Evolutionary conservation across 2,329 filamentous ascomycete species (phyloP), one percentile per base, ranked within the genome.

Genomic region (Exserohilum turcica): DNA sequence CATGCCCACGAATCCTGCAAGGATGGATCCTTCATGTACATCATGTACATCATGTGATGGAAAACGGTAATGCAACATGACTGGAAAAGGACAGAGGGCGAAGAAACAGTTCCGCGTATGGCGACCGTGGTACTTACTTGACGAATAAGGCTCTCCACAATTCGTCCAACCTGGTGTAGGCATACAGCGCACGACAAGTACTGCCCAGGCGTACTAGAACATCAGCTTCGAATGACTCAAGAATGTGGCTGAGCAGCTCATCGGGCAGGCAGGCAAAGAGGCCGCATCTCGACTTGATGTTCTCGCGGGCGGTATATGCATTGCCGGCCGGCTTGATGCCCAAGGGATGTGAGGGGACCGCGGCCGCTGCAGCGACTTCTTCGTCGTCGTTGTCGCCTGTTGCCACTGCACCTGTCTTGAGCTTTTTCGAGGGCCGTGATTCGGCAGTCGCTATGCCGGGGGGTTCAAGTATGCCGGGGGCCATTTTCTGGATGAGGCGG

Each of bases 271-370:
- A 71, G 52, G 82, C 82, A 70, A 96, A 88, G 5, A 70, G 69
- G 13, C 92, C 92, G 56, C 86, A 83, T 33, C 79, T 81, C 43
- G 78, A 74, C 54, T 90, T 89, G 42, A 91, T 83, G 76, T 90
- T 90, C 49, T 80, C 80, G 2, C 79, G 80, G 10, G 84, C 80
- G 16, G 86, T 85, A 37, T 93, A 83, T 43, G 87, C 86, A 78
- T 99, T 97, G 32, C 93, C 94, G 56, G 89, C 83, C 1, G 94
- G 93, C 70, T 92, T 94, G 60, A 97, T 82, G 28, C 89, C 89
- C 40, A 96, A 79, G 32, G 91, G 91, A 78, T 97, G 93, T 33
- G 82, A 80, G 44, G 89, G 88, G 47, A 96, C 87, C 38, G 84
- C 83, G 40, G 33, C 39, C 60, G 80, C 76, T 69, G 80, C 79